Percentiles rank a stretch among this genome's conserved stretches.
Conservation (phyloP, 441 rosid genomes). For the Lepidium campestre region DNA sequence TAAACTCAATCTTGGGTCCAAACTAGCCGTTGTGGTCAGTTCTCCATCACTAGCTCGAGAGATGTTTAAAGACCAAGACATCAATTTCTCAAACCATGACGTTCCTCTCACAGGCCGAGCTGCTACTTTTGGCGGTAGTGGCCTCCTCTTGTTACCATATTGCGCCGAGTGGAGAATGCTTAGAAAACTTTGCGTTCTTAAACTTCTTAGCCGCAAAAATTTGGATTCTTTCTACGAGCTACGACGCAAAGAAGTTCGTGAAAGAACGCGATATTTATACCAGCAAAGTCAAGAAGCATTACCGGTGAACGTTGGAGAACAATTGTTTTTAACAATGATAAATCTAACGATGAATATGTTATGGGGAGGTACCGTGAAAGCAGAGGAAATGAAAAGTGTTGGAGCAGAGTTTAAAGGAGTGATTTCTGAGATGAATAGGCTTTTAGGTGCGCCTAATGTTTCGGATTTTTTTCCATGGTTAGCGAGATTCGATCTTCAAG, state of each 20-base stretch:
- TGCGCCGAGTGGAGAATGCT: slow-evolving; percentile 51
- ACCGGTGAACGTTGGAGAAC: slow-evolving; percentile 38
- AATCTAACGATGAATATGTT: slow-evolving; percentile 44
- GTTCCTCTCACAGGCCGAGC: slow-evolving; percentile 28
- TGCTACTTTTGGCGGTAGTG: slow-evolving; percentile 33
- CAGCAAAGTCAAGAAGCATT: slow-evolving; percentile 17
- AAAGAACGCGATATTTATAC: slow-evolving; percentile 23
- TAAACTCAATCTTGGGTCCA: slow-evolving; percentile 46
- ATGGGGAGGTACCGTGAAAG: slow-evolving; percentile 43
- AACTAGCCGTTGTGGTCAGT: slow-evolving; percentile 31
- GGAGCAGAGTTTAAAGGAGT: slow-evolving; percentile 32
- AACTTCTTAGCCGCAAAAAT: slow-evolving; percentile 41
- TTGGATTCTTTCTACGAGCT: slow-evolving; percentile 45
- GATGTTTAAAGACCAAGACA: slow-evolving; percentile 50
- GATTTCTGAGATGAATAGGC: slow-evolving; percentile 36
- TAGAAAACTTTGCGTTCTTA: slow-evolving; percentile 41
- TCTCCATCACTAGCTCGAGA: slow-evolving; percentile 40
- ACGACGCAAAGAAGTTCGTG: slow-evolving; percentile 35
- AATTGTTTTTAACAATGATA: slow-evolving; percentile 33
- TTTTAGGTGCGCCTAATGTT: slow-evolving; percentile 47
- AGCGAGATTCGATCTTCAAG: slow-evolving; percentile 49
- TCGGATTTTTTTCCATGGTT: slow-evolving; percentile 44
- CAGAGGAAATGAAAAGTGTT: slow-evolving; percentile 32
- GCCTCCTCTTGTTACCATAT: slow-evolving; percentile 39
- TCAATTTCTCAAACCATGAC: slow-evolving; percentile 48